Conservation (phyloP, 768 basidiomycete species). For the Paxillus rubicundulus region DNA sequence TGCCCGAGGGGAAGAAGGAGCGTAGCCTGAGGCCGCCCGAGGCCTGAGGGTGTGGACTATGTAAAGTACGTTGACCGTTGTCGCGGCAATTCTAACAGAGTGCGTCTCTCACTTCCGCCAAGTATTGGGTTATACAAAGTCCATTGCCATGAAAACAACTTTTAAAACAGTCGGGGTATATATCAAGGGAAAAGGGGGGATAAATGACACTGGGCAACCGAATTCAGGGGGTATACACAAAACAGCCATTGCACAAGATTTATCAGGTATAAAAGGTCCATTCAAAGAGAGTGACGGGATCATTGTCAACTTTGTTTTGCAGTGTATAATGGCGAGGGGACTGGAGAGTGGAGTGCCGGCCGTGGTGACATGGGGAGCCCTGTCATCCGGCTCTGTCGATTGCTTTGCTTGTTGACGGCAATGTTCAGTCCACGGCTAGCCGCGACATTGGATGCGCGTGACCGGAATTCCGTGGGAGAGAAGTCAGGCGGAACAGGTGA, state of each 20-base stretch:
- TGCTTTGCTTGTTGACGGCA: constrained; percentile 52
- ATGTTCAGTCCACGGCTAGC: constrained; percentile 73
- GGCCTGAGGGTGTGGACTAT: too few relatives aligned
- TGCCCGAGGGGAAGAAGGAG: too few relatives aligned
- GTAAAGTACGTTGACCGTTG: too few relatives aligned
- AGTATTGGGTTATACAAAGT: neutral
- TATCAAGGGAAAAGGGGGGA: constrained; percentile 3
- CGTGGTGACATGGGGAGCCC: constrained; percentile 55
- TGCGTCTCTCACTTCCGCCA: neutral
- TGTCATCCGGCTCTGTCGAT: constrained; percentile 62
- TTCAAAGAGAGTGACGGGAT: neutral
- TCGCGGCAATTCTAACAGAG: too few relatives aligned
- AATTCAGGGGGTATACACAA: constrained; percentile 25
- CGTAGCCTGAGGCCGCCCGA: too few relatives aligned
- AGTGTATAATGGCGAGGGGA: constrained; percentile 20
- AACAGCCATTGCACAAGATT: constrained; percentile 16
- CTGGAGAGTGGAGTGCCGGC: constrained; percentile 13
- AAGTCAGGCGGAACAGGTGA: constrained; percentile 19
- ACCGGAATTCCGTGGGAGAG: constrained; percentile 37
- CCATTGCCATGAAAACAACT: constrained; percentile 7
- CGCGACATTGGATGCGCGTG: constrained; percentile 59
- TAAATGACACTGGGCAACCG: constrained; percentile 4
- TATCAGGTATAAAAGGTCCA: neutral
- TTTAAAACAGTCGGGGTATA: constrained; percentile 18
- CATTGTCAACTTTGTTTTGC: constrained; percentile 23